Percentiles rank a stretch among this genome's conserved stretches.
phyloP scores from a whole-genome alignment of 257 asterid species.

The Linderniella brevidens region DNA sequence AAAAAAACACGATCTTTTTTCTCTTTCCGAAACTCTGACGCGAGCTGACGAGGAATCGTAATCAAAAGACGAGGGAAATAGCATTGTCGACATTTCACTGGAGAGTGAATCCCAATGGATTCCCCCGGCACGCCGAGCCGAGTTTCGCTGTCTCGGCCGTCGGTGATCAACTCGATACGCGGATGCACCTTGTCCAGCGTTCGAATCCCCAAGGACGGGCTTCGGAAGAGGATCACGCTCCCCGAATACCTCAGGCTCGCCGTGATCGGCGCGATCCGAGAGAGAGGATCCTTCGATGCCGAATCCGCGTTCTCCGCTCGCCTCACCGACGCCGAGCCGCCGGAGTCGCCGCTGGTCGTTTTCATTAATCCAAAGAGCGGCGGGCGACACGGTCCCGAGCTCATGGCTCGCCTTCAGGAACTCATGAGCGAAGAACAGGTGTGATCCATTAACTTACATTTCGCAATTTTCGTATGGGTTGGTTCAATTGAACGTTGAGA shows the following conservation, averaged over 20 bases:
- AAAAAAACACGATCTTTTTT: no score
- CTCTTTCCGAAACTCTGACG: no score
- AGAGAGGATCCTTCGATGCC: slow-evolving; percentile 25
- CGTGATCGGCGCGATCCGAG: slow-evolving; percentile 53
- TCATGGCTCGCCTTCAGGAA: slow-evolving; percentile 55
- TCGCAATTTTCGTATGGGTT: no score
- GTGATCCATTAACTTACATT: not conserved
- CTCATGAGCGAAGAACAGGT: slow-evolving; percentile 99
- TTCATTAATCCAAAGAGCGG: slow-evolving; percentile 83
- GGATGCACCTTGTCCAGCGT: slow-evolving; percentile 58
- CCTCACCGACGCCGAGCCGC: slow-evolving; percentile 15
- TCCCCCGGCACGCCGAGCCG: no score
- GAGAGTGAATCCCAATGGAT: no score
- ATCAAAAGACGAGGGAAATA: no score
- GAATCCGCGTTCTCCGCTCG: slow-evolving; percentile 28
- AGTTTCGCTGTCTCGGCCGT: slow-evolving; percentile 43
- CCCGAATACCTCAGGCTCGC: slow-evolving; percentile 74
- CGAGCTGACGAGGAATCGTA: no score
- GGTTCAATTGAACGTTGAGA: not conserved
- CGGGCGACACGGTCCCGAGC: slow-evolving; percentile 85
- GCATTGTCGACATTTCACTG: no score
- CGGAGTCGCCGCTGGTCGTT: slow-evolving; percentile 56
- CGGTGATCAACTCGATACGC: slow-evolving; percentile 49
- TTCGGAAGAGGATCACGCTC: slow-evolving; percentile 41
- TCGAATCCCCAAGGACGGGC: slow-evolving; percentile 49